Evolutionary conservation across 805 yeast species (phyloP).

Genomic region (Candida pini): DNA sequence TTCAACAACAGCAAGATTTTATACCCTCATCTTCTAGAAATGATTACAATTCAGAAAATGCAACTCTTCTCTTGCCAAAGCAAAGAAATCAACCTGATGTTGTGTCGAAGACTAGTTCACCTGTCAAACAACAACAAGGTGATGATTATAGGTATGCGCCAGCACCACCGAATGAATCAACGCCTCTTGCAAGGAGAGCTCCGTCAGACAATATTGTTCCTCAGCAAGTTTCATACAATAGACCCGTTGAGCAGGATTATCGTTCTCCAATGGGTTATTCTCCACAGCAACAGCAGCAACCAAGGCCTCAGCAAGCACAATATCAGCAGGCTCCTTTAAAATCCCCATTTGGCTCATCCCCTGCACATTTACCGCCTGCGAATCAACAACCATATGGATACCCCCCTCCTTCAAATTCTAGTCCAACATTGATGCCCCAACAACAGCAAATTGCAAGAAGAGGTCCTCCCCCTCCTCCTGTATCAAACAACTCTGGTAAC

Average conservation of each 20-base stretch:
- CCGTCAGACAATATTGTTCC: slow-evolving; percentile 22
- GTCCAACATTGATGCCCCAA: background rate
- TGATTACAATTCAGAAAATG: background rate
- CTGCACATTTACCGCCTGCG: background rate
- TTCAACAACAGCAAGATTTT: too few species aligned
- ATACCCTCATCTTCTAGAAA: too few species aligned
- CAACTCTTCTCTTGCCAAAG: slow-evolving; percentile 10
- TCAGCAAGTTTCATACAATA: slow-evolving; percentile 13
- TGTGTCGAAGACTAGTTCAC: too few species aligned
- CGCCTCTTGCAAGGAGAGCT: slow-evolving; percentile 17
- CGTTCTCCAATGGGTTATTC: background rate
- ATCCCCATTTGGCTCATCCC: background rate
- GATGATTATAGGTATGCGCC: slow-evolving; percentile 1
- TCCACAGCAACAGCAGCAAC: slow-evolving; percentile 5
- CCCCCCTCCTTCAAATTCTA: background rate
- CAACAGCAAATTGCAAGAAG: background rate
- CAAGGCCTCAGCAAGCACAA: slow-evolving; percentile 4
- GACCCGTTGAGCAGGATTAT: slow-evolving; percentile 3
- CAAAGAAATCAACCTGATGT: slow-evolving; percentile 17
- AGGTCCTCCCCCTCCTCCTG: slow-evolving; percentile 2
- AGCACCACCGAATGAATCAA: slow-evolving; percentile 1
- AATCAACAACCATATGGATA: background rate
- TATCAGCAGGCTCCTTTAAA: background rate
- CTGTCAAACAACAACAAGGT: slow-evolving; percentile 4
- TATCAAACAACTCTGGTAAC: slow-evolving; percentile 2